Percentiles rank a stretch among this genome's conserved stretches.
Evolutionary conservation across 495 filamentous ascomycete genomes (phyloP).

Genomic region (Annulohypoxylon moriforme): DNA sequence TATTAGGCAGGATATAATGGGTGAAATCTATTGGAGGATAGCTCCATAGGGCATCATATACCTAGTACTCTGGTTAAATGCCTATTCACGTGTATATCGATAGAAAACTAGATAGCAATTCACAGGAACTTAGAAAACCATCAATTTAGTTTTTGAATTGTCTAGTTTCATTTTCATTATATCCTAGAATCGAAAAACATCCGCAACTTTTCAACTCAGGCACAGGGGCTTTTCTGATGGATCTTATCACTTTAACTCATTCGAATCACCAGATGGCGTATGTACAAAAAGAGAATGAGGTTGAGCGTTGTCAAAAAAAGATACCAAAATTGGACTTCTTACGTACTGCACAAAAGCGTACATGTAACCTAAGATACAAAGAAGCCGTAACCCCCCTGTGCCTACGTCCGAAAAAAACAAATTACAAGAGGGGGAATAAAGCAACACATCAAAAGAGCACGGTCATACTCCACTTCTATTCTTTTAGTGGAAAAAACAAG

Average conservation of each 20-base stretch:
- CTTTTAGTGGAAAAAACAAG: constrained; percentile 14
- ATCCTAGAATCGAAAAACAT: neutral
- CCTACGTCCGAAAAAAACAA: constrained; percentile 32
- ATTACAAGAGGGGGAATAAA: constrained; percentile 45
- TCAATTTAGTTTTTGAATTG: neutral
- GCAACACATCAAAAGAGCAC: constrained; percentile 30
- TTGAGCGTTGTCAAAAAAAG: neutral
- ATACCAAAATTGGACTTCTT: constrained; percentile 31
- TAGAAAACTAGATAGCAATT: neutral
- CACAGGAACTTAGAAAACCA: neutral
- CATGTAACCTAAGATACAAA: constrained; percentile 44
- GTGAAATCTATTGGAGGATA: neutral
- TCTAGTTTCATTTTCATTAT: neutral
- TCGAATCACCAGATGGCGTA: neutral
- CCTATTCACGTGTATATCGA: neutral
- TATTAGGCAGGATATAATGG: neutral
- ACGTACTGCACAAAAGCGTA: constrained; percentile 44
- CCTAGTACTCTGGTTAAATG: neutral
- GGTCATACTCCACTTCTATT: constrained; percentile 29
- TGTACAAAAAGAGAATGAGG: neutral
- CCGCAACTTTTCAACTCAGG: neutral
- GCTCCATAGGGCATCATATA: neutral
- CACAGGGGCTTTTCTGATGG: neutral
- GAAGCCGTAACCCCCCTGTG: constrained; percentile 27
- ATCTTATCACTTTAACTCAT: neutral